These are phyloP conservation scores for Alnus glutinosa DNA, from an alignment of 306 rosid species.

Conservation along the genomic window DNA sequence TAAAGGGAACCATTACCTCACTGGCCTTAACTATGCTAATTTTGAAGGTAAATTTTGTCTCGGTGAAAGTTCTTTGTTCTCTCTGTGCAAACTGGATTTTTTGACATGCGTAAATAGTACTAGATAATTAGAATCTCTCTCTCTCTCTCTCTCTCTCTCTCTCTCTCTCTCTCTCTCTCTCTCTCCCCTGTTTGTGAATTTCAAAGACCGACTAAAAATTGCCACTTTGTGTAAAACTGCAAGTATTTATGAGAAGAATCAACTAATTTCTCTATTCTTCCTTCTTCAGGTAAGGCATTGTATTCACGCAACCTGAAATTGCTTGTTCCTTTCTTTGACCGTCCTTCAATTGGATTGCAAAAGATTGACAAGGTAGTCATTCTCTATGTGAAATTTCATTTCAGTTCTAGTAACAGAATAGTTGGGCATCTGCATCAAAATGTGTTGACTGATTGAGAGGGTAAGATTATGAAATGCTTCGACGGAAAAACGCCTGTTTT, in stretches of 20 bases:
- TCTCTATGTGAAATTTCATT: slow-evolving; percentile 21
- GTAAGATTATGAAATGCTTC: neutral
- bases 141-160: slow-evolving; percentile 1
- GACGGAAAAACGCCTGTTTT: neutral
- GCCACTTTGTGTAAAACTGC: neutral
- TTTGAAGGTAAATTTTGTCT: neutral
- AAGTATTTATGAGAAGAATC: slow-evolving; percentile 9
- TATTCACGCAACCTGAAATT: slow-evolving; percentile 89
- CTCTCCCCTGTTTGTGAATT: slow-evolving; percentile 3
- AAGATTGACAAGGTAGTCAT: slow-evolving; percentile 68
- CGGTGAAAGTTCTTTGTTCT: neutral
- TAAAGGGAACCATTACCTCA: neutral
- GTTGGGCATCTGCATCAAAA: neutral
- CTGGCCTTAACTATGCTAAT: neutral
- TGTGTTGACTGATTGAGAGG: neutral
- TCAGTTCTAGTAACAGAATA: slow-evolving; percentile 16
- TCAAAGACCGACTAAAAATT: neutral
- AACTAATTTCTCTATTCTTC: slow-evolving; percentile 35
- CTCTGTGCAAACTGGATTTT: neutral
- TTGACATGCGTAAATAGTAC: neutral
- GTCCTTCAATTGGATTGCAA: slow-evolving; percentile 65
- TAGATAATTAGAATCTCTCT: neutral
- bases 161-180: neutral
- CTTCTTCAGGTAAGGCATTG: slow-evolving; percentile 70
- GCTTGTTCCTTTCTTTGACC: slow-evolving; percentile 89